Percentiles rank a stretch among this genome's conserved stretches.
phyloP scores from a whole-genome alignment of 2,329 filamentous ascomycete species.

The Botrytis fragariae region DNA sequence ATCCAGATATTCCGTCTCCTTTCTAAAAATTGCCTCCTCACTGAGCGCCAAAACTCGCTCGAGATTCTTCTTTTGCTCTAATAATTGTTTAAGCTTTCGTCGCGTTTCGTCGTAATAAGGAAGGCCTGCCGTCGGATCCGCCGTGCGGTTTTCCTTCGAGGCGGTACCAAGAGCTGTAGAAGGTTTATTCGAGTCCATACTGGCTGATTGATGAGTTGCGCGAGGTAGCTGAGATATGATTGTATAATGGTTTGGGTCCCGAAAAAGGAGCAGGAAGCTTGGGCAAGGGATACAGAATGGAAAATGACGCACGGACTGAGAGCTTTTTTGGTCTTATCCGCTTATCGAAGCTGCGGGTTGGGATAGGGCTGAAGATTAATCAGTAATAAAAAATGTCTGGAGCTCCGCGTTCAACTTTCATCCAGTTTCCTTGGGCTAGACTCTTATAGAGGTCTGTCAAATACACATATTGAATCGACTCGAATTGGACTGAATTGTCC shows the following conservation, averaged over 20 bases:
- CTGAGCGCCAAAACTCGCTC: conserved; percentile 28
- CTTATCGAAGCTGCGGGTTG: conserved; percentile 12
- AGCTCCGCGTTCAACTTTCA: background rate
- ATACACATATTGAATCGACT: background rate
- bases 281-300: background rate
- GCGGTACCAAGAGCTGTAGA: background rate
- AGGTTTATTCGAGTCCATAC: background rate
- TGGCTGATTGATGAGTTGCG: background rate
- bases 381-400: background rate
- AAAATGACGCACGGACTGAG: conserved; percentile 2
- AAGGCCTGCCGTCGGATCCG: conserved; percentile 50
- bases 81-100: conserved; percentile 62
- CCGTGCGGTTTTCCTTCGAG: conserved; percentile 41
- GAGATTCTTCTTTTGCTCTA: conserved; percentile 60
- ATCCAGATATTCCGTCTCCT: conserved; percentile 87
- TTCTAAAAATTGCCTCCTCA: conserved; percentile 80
- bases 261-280: conserved; percentile 8
- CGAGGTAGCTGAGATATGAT: background rate
- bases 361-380: conserved; percentile 2
- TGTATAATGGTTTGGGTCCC: background rate
- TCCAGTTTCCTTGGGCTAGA: background rate
- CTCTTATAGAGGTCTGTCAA: background rate
- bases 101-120: conserved; percentile 74
- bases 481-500: background rate
- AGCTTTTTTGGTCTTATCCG: conserved; percentile 16